Base-by-base conservation (phyloP, 352 stramenopile genomes). In the Globisporangium nunn region DNA sequence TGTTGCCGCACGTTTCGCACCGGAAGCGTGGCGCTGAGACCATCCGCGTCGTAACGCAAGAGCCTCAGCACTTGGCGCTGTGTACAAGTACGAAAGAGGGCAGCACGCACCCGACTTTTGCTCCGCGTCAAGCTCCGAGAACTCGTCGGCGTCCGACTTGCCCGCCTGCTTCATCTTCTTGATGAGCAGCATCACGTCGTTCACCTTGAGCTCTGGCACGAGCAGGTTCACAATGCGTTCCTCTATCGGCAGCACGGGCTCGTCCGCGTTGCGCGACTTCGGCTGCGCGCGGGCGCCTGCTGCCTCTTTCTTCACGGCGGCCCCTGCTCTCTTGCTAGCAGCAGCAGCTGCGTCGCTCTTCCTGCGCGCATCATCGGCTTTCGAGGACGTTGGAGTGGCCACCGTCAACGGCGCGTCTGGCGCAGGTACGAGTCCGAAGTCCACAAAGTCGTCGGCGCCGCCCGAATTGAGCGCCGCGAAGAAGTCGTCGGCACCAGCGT, bases 161-260 rank as follows among this genome's bases (percentile, higher is more conserved):
- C 83, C 82, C 2, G 85, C 77, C 58, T 95, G 82, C 47, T 88
- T 91, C 85, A 95, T 93, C 66, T 95, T 95, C 59, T 88, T 81
- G 66, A 95, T 93, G 41, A 95, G 67, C 62, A 88, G 68, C 77
- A 95, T 91, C 55, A 95, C 81, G 62, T 95, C 85, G 53, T 84
- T 82, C 47, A 93, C 85, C 63, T 93, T 91, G 48, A 95, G 74
- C 41, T 93, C 85, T 0, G 82, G 81, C 50, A 93, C 82, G 18
- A 95, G 63, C 52, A 95, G 61, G 59, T 92, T 95, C 67, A 91
- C 80, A 58, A 95, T 95, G 23, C 82, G 76, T 50, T 95, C 85
- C 55, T 95, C 85, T 81, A 93, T 93, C 10, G 85, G 82, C 41
- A 95, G 64, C 48, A 75, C 54, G 23, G 79, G 78, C 52, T 87